Evolutionary conservation across 2,329 filamentous ascomycete genomes (phyloP), one percentile per base, ranked within the genome.

Genomic region (Diaporthe aspalathi): DNA sequence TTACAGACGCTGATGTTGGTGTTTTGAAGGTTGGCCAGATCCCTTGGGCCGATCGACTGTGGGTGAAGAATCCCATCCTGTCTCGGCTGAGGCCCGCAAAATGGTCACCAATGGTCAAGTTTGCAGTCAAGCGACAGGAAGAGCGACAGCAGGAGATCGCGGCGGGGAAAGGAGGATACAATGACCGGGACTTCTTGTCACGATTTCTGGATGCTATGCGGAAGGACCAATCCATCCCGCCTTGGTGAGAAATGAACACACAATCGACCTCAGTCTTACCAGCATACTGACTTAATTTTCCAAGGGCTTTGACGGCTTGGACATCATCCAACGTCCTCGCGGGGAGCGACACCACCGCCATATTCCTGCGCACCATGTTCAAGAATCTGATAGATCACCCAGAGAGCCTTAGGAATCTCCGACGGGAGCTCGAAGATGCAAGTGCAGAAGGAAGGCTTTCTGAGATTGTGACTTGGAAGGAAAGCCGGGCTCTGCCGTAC

Each of bases 331-430:
- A 77, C 68, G 27, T 78, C 17, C 62, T 75, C 40, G 78, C 76
- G 3, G 90, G 90, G 14, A 52, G 49, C 14, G 49, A 52, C 17
- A 52, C 49, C 12, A 52, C 49, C 22, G 49, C 49, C 11, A 52
- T 52, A 11, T 27, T 52, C 22, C 14, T 52, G 49, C 49, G 49
- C 11, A 52, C 49, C 49, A 52, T 52, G 22, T 52, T 52, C 22
- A 52, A 52, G 17, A 52, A 52, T 52, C 49, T 52, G 3, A 52
- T 52, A 27, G 22, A 27, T 17, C 24, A 52, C 12, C 49, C 22
- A 5, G 22, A 52, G 49, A 52, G 22, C 22, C 49, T 52, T 6
- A 22, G 2, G 27, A 8, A 11, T 17, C 49, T 52, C 5, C 49
- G 49, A 14, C 22, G 49, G 22, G 49, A 52, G 32, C 32, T 52